Percentiles rank a stretch among this genome's conserved stretches.
Conservation (phyloP, 495 filamentous ascomycete species). For the Penicillium bialowiezense region DNA sequence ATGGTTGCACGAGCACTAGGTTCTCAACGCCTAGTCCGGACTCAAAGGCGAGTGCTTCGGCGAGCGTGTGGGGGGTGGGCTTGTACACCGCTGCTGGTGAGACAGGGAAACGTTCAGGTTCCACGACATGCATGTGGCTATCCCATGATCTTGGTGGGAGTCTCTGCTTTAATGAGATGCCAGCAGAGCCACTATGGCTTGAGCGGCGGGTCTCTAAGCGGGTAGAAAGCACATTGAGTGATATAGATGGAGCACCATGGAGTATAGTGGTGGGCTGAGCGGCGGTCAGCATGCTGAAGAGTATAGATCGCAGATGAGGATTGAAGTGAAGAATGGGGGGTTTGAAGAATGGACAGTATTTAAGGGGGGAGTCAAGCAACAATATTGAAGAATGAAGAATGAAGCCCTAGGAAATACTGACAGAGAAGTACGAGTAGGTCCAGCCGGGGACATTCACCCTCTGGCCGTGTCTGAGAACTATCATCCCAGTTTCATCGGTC, state of each 20-base stretch:
- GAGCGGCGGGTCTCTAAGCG: constrained; percentile 8
- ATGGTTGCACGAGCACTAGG: constrained; percentile 51
- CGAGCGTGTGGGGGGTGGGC: constrained; percentile 34
- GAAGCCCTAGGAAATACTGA: constrained; percentile 14
- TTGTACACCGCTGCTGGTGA: constrained; percentile 35
- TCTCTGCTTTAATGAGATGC: constrained; percentile 19
- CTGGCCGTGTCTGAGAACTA: constrained; percentile 8
- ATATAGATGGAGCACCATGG: constrained; percentile 11
- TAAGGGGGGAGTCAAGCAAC: neutral
- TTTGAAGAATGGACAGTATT: neutral
- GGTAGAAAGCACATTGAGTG: constrained; percentile 9
- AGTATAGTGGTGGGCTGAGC: constrained; percentile 16
- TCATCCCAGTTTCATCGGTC: constrained; percentile 19
- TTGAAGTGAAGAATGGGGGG: neutral
- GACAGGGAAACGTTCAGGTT: constrained; percentile 39
- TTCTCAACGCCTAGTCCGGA: constrained; percentile 38
- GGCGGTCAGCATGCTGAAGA: constrained; percentile 21
- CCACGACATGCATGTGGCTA: constrained; percentile 54
- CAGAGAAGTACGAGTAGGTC: constrained; percentile 13
- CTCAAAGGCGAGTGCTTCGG: constrained; percentile 41
- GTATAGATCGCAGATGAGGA: neutral
- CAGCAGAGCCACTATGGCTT: constrained; percentile 8
- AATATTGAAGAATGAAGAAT: neutral
- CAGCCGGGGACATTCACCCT: constrained; percentile 10
- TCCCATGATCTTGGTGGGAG: constrained; percentile 46